phyloP scores from a whole-genome alignment of 768 basidiomycete genomes.

The Mycena capillaripes region DNA sequence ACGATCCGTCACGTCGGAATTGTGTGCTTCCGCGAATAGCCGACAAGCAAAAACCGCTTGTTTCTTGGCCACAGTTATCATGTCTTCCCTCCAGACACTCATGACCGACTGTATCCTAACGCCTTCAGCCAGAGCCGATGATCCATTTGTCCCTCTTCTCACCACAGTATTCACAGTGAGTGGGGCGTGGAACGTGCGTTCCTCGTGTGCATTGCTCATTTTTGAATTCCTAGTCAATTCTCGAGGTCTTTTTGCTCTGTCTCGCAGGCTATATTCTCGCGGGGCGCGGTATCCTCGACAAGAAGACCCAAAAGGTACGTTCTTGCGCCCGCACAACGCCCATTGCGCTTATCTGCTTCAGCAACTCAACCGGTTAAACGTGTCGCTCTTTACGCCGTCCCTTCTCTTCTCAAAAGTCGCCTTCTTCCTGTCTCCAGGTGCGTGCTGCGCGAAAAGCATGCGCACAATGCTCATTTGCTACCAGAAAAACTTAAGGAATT shows the following conservation, averaged over 20 bases:
- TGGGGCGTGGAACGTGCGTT: not conserved
- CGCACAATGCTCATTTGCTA: not conserved
- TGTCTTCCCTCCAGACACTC: constrained; percentile 27
- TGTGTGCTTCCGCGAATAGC: not conserved
- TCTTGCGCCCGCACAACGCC: not conserved
- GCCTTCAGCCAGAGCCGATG: not conserved
- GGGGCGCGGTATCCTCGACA: constrained; percentile 84
- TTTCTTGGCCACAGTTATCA: not conserved
- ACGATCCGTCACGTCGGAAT: not conserved
- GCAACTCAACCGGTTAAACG: constrained; percentile 87
- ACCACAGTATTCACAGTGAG: constrained; percentile 33
- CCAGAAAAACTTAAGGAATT: constrained; percentile 83
- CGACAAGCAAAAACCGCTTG: not conserved
- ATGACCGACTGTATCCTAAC: constrained; percentile 17
- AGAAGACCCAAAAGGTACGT: constrained; percentile 87
- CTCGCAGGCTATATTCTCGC: constrained; percentile 89
- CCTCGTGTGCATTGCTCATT: constrained; percentile 2
- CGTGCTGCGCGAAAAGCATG: constrained; percentile 26
- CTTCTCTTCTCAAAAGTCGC: constrained; percentile 96
- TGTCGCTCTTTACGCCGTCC: constrained; percentile 90
- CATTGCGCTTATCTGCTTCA: constrained; percentile 44
- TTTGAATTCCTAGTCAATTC: constrained; percentile 74
- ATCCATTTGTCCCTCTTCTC: constrained; percentile 33
- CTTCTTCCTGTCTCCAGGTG: constrained; percentile 88
- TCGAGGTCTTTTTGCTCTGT: constrained; percentile 91